phyloP scores from a whole-genome alignment of 2,329 filamentous ascomycete species.

The Colletotrichum aenigma region DNA sequence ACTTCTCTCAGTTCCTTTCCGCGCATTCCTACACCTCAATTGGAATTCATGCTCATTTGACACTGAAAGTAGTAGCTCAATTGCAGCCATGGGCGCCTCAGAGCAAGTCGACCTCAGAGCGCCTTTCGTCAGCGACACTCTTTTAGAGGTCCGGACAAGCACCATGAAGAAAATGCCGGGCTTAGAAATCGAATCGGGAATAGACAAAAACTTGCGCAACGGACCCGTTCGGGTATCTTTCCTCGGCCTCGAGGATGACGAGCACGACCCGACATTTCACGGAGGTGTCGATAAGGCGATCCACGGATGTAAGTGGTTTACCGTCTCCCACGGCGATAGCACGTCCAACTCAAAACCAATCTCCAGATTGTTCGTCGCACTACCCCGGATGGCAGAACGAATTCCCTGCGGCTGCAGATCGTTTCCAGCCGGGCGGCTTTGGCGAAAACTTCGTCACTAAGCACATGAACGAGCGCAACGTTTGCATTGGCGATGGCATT shows the following conservation, averaged over 20 bases:
- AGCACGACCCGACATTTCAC: constrained; percentile 67
- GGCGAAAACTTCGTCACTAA: constrained; percentile 67
- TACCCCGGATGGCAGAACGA: constrained; percentile 60
- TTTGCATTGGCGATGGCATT: constrained; percentile 69
- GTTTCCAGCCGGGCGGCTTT: constrained; percentile 63
- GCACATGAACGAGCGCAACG: constrained; percentile 65
- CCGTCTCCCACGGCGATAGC: background rate
- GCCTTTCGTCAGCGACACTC: constrained; percentile 49
- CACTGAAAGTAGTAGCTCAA: background rate
- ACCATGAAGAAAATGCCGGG: constrained; percentile 59
- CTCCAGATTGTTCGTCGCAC: constrained; percentile 62
- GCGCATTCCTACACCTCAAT: background rate
- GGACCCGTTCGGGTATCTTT: constrained; percentile 50
- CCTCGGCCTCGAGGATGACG: constrained; percentile 61
- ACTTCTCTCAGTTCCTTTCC: background rate
- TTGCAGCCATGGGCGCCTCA: constrained; percentile 8
- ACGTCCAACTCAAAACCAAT: background rate
- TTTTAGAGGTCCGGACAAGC: constrained; percentile 62
- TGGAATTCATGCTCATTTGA: background rate
- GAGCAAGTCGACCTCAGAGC: constrained; percentile 40
- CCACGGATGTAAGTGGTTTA: constrained; percentile 52
- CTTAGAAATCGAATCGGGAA: constrained; percentile 57
- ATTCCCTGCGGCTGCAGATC: constrained; percentile 52
- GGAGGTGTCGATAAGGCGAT: constrained; percentile 69
- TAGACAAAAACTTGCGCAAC: constrained; percentile 53